Evolutionary conservation across 2,329 filamentous ascomycete genomes (phyloP), one percentile per base, ranked within the genome.

Genomic region (Fusarium goolgardi): DNA sequence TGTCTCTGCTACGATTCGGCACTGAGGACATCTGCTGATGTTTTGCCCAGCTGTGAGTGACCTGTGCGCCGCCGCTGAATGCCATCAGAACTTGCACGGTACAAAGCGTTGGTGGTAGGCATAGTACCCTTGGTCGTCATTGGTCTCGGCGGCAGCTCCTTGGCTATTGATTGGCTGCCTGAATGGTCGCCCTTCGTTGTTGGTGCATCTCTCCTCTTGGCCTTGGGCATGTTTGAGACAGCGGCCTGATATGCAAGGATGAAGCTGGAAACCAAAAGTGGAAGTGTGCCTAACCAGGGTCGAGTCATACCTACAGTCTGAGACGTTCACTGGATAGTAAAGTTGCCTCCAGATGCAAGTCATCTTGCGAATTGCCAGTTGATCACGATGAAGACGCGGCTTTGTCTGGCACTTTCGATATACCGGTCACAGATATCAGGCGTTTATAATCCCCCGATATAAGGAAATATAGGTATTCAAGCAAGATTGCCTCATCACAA

Each of bases 171-270:
- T 39, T 29, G 18, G 32, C 32, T 18, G 6, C 10, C 12, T 13
- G 12, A 7, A 32, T 15, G 1, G 32, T 10, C 1, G 2, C 12
- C 13, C n/a, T 3, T 16, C 10, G 8, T 16, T 8, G 13, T 10
- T 18, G 12, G 13, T 7, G 32, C 2, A 13, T 39, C 27, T 39
- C 34, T n/a, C 47, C 7, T 37, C 23, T 25, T 20, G 32, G 46
- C 32, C 16, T 21, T 27, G 21, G 31, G 21, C 32, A 39, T 16
- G 18, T 25, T n/a, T 44, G 25, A 37, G 32, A 37, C 32, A 27
- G 46, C 20, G 21, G 47, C 32, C 32, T 39, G 23, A 50, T 16
- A 29, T 50, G 32, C 47, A 50, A 39, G 47, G 23, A 39, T 29
- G 32, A 16, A 20, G 34, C 32, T 20, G 13, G 9, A 34, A 29